A percentile compares a stretch with the other conserved stretches of the same genome.
Evolutionary conservation across 257 asterid genomes (phyloP).

Genomic region (Solanum dulcamara): DNA sequence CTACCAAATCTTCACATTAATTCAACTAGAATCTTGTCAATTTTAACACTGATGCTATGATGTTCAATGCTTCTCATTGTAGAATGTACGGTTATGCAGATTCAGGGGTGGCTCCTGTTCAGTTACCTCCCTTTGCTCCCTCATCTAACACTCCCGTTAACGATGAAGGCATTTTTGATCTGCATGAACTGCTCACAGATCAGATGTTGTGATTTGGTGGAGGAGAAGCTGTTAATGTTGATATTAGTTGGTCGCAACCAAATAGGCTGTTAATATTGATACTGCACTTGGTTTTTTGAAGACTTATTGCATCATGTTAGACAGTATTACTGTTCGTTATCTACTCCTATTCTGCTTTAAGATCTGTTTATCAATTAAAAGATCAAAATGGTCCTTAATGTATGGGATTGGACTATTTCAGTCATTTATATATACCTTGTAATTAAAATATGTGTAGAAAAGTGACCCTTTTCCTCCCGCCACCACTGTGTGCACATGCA

Average conservation of each 20-base stretch:
- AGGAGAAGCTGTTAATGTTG: neutral
- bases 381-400: neutral
- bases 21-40: too few relatives aligned
- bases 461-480: neutral
- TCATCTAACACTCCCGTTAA: neutral
- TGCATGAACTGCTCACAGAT: neutral
- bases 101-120: neutral
- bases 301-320: neutral
- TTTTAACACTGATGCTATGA: neutral
- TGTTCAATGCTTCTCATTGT: neutral
- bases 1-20: too few relatives aligned
- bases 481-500: neutral
- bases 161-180: neutral
- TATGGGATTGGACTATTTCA: neutral
- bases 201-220: neutral
- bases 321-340: neutral
- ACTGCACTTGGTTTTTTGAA: neutral
- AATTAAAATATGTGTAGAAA: neutral
- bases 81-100: neutral
- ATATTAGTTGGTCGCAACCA: neutral
- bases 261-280: neutral
- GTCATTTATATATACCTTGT: neutral
- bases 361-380: neutral
- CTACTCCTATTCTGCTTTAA: neutral
- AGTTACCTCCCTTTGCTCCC: neutral